Percentiles rank a stretch among this genome's conserved stretches.
Evolutionary conservation across 73 alveolate genomes (phyloP).

Genomic region (Tetrahymena malaccensis): DNA sequence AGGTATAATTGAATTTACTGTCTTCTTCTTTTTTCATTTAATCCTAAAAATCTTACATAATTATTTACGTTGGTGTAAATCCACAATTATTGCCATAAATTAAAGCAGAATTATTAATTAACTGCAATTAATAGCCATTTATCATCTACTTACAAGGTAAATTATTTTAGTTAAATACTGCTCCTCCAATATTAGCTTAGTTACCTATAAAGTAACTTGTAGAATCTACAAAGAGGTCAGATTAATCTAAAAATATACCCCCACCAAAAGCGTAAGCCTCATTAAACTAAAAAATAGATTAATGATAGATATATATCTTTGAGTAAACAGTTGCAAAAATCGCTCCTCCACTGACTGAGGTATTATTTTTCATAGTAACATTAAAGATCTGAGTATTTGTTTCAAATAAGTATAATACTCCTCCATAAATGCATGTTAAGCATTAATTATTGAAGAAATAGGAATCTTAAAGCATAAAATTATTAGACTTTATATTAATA

Average conservation of each 20-base stretch:
- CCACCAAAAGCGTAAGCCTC: neutral
- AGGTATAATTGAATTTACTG: neutral
- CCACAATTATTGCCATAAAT: neutral
- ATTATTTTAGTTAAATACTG: neutral
- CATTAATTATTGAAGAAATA: neutral
- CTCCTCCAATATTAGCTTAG: neutral
- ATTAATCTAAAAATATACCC: neutral
- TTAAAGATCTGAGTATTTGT: neutral
- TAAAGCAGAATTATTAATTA: neutral
- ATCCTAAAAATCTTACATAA: neutral
- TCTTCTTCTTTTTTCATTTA: neutral
- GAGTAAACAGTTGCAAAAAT: neutral
- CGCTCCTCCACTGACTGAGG: neutral
- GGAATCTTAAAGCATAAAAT: neutral
- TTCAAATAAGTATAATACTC: neutral
- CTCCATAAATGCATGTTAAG: neutral
- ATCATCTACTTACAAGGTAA: neutral
- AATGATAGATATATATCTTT: neutral
- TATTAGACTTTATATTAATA: neutral
- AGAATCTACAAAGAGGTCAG: neutral
- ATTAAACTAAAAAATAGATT: neutral
- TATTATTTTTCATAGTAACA: neutral
- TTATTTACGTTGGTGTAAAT: neutral
- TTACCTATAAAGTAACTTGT: neutral
- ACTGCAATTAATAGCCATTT: neutral